Base-by-base conservation (phyloP, 495 filamentous ascomycete genomes). In the Sordaria brevicollis region DNA sequence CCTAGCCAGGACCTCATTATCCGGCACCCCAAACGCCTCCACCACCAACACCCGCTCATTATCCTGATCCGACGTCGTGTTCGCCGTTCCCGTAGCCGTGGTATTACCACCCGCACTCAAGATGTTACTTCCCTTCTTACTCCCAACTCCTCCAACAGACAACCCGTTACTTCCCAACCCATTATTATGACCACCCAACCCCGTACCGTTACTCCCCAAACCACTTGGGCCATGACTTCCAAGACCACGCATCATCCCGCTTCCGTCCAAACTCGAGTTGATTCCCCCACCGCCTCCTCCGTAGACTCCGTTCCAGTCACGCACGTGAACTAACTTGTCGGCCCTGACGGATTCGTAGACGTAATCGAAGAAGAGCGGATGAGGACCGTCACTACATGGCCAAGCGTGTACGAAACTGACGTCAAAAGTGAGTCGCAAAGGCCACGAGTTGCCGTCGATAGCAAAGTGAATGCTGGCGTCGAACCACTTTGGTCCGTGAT, bases 1-100 rank as follows among this genome's bases (percentile, higher is more conserved):
- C 66, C 90, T 79, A 2, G 89, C 89, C 73, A 92, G 83, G 15
- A 92, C 90, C 77, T 91, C 90, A 70, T 91, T 92, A 76, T 92
- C 90, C 65, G 77, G 78, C 34, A 88, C 89, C 10, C 90, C 90
- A 72, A 89, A 88, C 34, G 89, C 89, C 78, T 92, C 87, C 19
- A 92, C 82, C 37, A 89, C 89, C 39, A 92, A 80, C 11, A 92
- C 89, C 72, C 82, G 82, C 71, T 90, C 87, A 10, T 86, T 78
- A 65, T 86, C 83, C 66, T 76, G 21, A 76, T 75, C 36, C 69
- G n/a, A n/a, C n/a, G n/a, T n/a, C n/a, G n/a, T n/a, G n/a, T n/a
- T 66, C 31, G 2, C 31, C 43, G 2, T 65, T 41, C 35, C 72
- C 9, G n/a, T 31, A 25, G 35, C 38, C 7, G 17, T 33, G 65